Base-by-base conservation (phyloP, 2,329 filamentous ascomycete species). In the Trichoderma hamatum region DNA sequence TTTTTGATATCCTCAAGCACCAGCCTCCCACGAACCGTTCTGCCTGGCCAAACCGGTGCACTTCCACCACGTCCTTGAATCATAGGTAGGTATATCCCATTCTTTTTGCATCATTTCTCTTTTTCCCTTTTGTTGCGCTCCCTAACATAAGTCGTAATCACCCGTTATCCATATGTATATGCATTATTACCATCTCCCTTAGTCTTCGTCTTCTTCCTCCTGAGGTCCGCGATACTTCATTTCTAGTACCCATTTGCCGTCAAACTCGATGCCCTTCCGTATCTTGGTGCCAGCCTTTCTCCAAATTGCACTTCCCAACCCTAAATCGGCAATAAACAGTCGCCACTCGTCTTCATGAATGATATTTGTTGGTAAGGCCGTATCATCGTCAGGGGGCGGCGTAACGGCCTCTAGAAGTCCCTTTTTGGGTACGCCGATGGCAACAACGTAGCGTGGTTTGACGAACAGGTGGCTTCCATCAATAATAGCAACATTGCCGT, bases 251-350 rank as follows among this genome's bases (percentile, higher is more conserved):
- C 95, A 98, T 72, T 90, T 88, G 70, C 90, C 89, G 28, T 93
- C 93, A 83, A 97, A 98, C 74, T 94, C 93, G 68, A 97, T 90
- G 0, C 94, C 94, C 72, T 92, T 90, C 24, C 94, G 88, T 62
- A 93, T 88, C 76, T 92, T 90, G 5, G 92, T 93, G 2, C 92
- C 92, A 1, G 92, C 92, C 78, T 93, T 93, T 76, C 90, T 91
- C 91, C 94, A 96, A 3, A 94, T 92, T 4, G 91, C 88, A 69
- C 92, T 90, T 2, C 89, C 90, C 16, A 97, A 87, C 0, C 96
- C 95, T 72, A 97, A 90, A 77, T 99, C 96, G 2, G 90, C 93
- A 14, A 98, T 88, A 76, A 89, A 92, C 1, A 98, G 82, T 65
- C 90, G 88, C 94, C 94, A 97, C 69, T 88, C 84, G 24, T 88